Evolutionary conservation across 164 flowering plant species (phyloP), one percentile per base, ranked within the genome.

Genomic region (Buxus sempervirens): DNA sequence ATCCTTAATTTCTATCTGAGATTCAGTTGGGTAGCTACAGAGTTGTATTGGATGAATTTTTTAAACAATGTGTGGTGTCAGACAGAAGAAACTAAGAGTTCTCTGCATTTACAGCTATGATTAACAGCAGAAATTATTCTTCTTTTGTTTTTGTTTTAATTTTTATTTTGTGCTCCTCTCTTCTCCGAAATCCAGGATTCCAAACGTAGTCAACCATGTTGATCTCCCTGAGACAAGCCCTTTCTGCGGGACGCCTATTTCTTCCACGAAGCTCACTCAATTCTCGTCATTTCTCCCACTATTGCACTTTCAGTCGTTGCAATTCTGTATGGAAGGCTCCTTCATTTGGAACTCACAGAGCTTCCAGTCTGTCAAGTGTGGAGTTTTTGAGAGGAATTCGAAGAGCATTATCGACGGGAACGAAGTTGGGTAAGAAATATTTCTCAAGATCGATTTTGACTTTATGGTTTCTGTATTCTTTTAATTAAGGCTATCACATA

Each of bases 391-490:
- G 72, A 60, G 82, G 77, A 57, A 60, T 38, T 65, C 84, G 85
- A 56, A 77, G 96, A 71, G 82, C 84, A 5, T 90, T 78, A 54
- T 90, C 93, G 36, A 90, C 84, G 77, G 90, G 83, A 61, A 80
- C 76, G 64, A 90, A 79, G 70, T 84, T 87, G 70, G 83, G 89
- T 87, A 70, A 60, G 69, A 32, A 32, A 32, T 32, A 32, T 32
- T 32, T 3, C 7, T 32, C 38, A 32, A 32, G 38, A 32, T 32
- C 38, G 5, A 32, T 32, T 32, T 32, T 3, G 38, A 32, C 38
- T 7, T 32, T 32, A 32, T 67, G 36, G 38, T 64, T 57, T 54
- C 48, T 62, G 23, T 70, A 54, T 60, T 1, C 60, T 56, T 13
- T 24, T 5, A 22, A n/a, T 56, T 12, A n/a, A 24, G 24, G 58